Percentiles rank a stretch among this genome's conserved stretches.
Conservation (phyloP, 2,329 filamentous ascomycete species). For the Ilyonectria sp. region DNA sequence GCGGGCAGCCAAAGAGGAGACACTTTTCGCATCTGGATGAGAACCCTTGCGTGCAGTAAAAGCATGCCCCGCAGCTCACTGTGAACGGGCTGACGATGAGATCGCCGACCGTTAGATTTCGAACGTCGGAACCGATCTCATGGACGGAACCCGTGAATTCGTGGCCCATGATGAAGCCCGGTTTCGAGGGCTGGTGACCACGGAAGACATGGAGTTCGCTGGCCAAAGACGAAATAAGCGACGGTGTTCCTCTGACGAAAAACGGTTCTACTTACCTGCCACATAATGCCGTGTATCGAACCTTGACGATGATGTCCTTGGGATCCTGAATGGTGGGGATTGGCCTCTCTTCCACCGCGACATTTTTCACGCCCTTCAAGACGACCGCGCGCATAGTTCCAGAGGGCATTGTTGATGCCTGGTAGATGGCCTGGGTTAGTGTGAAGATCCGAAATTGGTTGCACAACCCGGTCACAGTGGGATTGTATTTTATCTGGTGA, state of each 20-base stretch:
- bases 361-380: conserved; percentile 26
- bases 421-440: not conserved
- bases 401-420: not conserved
- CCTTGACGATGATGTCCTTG: conserved; percentile 29
- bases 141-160: conserved; percentile 86
- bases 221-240: not conserved
- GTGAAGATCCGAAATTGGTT: no score
- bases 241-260: not conserved
- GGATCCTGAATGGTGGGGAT: conserved; percentile 23
- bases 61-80: conserved; percentile 37
- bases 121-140: conserved; percentile 71
- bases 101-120: conserved; percentile 9
- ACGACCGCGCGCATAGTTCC: conserved; percentile 34
- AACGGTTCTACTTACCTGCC: conserved; percentile 26
- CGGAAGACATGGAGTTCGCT: conserved; percentile 84
- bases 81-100: conserved; percentile 37
- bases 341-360: conserved; percentile 26
- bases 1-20: conserved; percentile 21
- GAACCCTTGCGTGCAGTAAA: conserved; percentile 30
- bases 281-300: conserved; percentile 30
- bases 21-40: conserved; percentile 33
- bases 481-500: not conserved
- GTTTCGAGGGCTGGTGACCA: conserved; percentile 80
- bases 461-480: no score
- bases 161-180: conserved; percentile 79